Conservation (phyloP, 306 rosid genomes). For the Cicer arietinum region DNA sequence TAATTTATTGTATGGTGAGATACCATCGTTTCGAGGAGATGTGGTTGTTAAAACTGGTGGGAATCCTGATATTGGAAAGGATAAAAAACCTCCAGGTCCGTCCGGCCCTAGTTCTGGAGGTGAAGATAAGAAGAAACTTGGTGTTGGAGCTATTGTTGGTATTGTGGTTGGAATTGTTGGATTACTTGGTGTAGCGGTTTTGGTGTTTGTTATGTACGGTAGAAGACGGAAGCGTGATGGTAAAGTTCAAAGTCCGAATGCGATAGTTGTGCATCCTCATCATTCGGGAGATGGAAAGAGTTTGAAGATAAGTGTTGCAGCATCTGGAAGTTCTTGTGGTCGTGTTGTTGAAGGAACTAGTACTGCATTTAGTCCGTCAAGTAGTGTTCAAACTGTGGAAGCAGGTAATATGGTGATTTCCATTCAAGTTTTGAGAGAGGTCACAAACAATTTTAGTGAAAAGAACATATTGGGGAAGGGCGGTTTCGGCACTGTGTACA, state of each 20-base stretch:
- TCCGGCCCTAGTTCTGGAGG: constrained; percentile 43
- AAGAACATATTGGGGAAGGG: constrained; percentile 78
- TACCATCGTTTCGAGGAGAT: constrained; percentile 56
- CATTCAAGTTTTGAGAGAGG: constrained; percentile 74
- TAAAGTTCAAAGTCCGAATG: constrained; percentile 55
- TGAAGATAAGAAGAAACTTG: constrained; percentile 46
- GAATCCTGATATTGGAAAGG: constrained; percentile 74
- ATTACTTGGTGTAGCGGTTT: constrained; percentile 45
- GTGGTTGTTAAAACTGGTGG: constrained; percentile 55
- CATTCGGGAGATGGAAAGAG: constrained; percentile 64
- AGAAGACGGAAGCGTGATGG: constrained; percentile 48
- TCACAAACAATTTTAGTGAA: constrained; percentile 75
- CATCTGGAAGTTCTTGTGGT: constrained; percentile 1
- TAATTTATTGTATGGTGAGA: constrained; percentile 60
- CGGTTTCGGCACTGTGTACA: constrained; percentile 91
- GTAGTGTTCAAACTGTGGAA: constrained; percentile 65
- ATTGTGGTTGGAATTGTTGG: constrained; percentile 52
- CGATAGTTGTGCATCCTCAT: constrained; percentile 66
- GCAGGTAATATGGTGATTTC: constrained; percentile 77
- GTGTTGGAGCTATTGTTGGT: constrained; percentile 52
- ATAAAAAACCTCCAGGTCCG: neutral
- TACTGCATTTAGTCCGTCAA: constrained; percentile 37
- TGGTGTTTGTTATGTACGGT: constrained; percentile 38
- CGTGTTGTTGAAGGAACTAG: neutral
- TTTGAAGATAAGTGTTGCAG: constrained; percentile 62